Conservation (phyloP, 768 basidiomycete genomes). For the Pholiota microspora region DNA sequence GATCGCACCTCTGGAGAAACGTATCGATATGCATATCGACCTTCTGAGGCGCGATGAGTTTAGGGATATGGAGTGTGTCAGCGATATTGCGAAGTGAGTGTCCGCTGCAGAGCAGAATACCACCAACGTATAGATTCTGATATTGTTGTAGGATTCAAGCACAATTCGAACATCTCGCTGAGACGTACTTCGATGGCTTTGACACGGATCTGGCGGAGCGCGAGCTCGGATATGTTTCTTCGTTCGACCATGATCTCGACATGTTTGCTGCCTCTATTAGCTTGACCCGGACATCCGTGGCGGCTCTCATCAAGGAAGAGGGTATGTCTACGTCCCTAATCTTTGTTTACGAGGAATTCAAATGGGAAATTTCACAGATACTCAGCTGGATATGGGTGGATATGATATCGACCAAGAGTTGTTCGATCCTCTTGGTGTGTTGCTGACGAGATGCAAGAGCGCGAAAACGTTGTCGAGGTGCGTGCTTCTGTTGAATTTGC, state of each 20-base stretch:
- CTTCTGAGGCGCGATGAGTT: constrained; percentile 86
- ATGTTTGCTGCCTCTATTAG: constrained; percentile 92
- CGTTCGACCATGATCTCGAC: constrained; percentile 90
- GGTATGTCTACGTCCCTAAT: constrained; percentile 43
- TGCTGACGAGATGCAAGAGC: constrained; percentile 79
- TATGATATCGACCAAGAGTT: constrained; percentile 74
- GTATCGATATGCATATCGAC: constrained; percentile 90
- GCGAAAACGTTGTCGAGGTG: constrained; percentile 82
- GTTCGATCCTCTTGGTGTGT: constrained; percentile 76
- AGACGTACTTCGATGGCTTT: constrained; percentile 79
- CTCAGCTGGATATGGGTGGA: constrained; percentile 69
- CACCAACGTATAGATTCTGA: no score
- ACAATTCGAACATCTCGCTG: constrained; percentile 90
- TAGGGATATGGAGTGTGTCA: constrained; percentile 89
- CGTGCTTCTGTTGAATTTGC: constrained; percentile 15
- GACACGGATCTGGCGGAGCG: constrained; percentile 90
- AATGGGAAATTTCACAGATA: constrained; percentile 45
- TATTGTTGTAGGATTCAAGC: constrained; percentile 84
- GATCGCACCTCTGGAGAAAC: constrained; percentile 84
- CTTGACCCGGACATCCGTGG: constrained; percentile 82
- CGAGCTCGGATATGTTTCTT: constrained; percentile 77
- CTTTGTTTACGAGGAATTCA: not conserved
- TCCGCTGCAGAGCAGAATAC: no score
- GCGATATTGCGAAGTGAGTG: constrained; percentile 50
- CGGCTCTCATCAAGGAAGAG: constrained; percentile 70